Evolutionary conservation across 352 stramenopile genomes (phyloP), one percentile per base, ranked within the genome.

Genomic region (Globisporangium nagaii): DNA sequence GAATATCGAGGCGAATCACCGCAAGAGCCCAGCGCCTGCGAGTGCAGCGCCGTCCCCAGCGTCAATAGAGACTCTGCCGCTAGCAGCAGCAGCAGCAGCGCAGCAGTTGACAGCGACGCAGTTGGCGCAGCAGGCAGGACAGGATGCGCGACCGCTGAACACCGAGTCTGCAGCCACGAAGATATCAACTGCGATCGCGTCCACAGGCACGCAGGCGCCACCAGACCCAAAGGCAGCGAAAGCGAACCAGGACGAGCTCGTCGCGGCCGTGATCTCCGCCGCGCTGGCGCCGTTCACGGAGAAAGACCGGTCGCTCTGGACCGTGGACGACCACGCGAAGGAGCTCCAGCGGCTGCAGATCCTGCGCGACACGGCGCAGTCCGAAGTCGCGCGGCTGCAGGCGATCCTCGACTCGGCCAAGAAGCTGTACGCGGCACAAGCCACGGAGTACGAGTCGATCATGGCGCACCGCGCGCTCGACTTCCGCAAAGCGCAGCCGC

Each of bases 311-410:
- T 49, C 53, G 0, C 27, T 40, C 7, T 70, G 63, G 63, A 37
- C 39, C 1, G 35, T 49, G 37, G 25, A 42, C 11, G 58, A 70
- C 25, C 57, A 67, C 32, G 47, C 58, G 2, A 52, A 52, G 11
- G 71, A 82, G 47, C 35, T 79, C n/a, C 25, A 68, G 53, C 72
- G 70, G 2, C 55, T 82, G 3, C 47, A 70, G 42, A 60, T 51
- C 11, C 43, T 83, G 0, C 70, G 74, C 25, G 57, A 57, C 19
- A 68, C 71, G 1, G 66, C 70, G 19, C 73, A 73, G 7, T 53
- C 71, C 32, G 70, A 80, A 54, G 65, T 65, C 19, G 41, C 58
- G 25, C 58, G 71, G 0, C 46, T 77, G 22, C 72, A 77, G 22
- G 40, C 59, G 17, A 64, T 83, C 19, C 51, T 68, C 20, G 45